Conservation (phyloP, 306 rosid species). For the Casuarina cunninghamiana region DNA sequence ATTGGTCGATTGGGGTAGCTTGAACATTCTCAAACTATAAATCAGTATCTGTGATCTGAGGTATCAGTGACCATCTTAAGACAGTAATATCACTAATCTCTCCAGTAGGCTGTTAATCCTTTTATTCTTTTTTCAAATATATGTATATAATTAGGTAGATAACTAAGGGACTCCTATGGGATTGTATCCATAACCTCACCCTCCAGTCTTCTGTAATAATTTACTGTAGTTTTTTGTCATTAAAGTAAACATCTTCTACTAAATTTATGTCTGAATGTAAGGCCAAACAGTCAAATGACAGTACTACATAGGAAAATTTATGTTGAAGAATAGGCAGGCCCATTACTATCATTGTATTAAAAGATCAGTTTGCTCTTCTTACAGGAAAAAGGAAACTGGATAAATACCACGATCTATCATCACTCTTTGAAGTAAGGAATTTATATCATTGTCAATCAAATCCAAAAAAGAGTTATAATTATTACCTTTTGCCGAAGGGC, state of each 20-base stretch:
- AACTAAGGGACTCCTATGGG: neutral
- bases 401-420: neutral
- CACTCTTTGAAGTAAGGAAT: neutral
- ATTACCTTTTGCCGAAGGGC: conserved; percentile 82
- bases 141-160: neutral
- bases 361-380: neutral
- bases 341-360: neutral
- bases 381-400: neutral
- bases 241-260: neutral
- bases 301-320: neutral
- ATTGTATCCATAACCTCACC: neutral
- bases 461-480: conserved; percentile 13
- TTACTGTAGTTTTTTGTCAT: neutral
- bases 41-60: neutral
- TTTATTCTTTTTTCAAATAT: too few relatives aligned
- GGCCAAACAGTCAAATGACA: neutral
- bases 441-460: conserved; percentile 7
- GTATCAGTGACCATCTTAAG: neutral
- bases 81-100: neutral
- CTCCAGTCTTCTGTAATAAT: neutral
- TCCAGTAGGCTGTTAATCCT: neutral
- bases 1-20: neutral
- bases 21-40: neutral
- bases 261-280: neutral
- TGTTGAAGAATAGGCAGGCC: neutral